Percentiles rank a stretch among this genome's conserved stretches.
Evolutionary conservation across 2,329 filamentous ascomycete genomes (phyloP).

Genomic region (Metarhizium robertsii): DNA sequence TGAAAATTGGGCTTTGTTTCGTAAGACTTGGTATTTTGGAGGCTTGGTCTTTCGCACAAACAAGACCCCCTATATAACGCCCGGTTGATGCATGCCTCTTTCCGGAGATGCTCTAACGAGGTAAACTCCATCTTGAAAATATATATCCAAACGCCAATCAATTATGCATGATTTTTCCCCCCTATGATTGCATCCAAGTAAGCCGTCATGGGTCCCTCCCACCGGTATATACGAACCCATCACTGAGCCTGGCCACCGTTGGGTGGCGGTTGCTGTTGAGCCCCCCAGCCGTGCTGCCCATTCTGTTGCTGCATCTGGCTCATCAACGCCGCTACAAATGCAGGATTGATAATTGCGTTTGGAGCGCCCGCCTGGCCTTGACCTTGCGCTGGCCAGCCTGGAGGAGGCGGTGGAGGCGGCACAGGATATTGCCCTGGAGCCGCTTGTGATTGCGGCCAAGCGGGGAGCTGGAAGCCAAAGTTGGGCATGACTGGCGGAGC

Average conservation of each 20-base stretch:
- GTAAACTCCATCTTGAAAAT: not conserved
- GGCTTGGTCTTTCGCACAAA: not conserved
- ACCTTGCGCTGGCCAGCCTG: slow-evolving; percentile 15
- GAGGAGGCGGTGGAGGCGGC: slow-evolving; percentile 31
- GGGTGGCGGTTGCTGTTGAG: slow-evolving; percentile 17
- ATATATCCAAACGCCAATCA: not conserved
- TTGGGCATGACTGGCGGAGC: slow-evolving; percentile 18
- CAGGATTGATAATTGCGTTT: slow-evolving; percentile 46
- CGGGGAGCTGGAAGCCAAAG: slow-evolving; percentile 35
- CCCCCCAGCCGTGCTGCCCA: slow-evolving; percentile 19
- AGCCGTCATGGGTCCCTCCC: not conserved
- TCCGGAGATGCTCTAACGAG: not conserved
- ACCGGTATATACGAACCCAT: slow-evolving; percentile 1
- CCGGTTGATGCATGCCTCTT: slow-evolving; percentile 1
- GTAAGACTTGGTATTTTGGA: not conserved
- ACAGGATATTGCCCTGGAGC: slow-evolving; percentile 16
- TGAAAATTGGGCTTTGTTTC: not conserved
- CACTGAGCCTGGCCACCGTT: slow-evolving; percentile 17
- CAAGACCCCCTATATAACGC: not conserved
- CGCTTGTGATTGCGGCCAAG: slow-evolving; percentile 27
- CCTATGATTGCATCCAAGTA: not conserved
- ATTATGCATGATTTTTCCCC: not conserved
- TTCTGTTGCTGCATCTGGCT: slow-evolving; percentile 31
- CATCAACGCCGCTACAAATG: slow-evolving; percentile 43
- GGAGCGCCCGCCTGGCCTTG: slow-evolving; percentile 24